A percentile compares a stretch with the other conserved stretches of the same genome.
Conservation (phyloP, 2,329 filamentous ascomycete species). For the Massarina eburnea region DNA sequence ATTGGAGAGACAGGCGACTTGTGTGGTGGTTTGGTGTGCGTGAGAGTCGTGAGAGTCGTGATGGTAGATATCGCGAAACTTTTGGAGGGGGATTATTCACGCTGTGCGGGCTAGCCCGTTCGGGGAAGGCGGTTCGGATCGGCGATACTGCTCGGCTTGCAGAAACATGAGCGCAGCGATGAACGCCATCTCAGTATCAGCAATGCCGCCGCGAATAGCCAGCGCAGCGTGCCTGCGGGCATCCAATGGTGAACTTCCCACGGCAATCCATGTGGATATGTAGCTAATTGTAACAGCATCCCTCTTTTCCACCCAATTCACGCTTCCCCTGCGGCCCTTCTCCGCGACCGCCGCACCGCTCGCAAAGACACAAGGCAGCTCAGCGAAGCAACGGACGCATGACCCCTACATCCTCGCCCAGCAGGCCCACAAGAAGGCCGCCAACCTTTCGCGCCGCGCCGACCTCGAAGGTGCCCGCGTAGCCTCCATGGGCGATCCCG, state of each 20-base stretch:
- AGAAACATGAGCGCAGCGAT: not conserved
- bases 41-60: slow-evolving; percentile 12
- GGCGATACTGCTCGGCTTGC: slow-evolving; percentile 19
- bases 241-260: slow-evolving; percentile 31
- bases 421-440: slow-evolving; percentile 78
- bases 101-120: slow-evolving; percentile 18
- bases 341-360: slow-evolving; percentile 66
- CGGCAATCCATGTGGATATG: not conserved
- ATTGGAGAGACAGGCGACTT: slow-evolving; percentile 28
- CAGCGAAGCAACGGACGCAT: slow-evolving; percentile 64
- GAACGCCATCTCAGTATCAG: slow-evolving; percentile 5
- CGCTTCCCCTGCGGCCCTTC: slow-evolving; percentile 57
- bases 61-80: slow-evolving; percentile 21
- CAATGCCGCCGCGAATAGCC: slow-evolving; percentile 54
- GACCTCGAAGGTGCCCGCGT: slow-evolving; percentile 68
- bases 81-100: slow-evolving; percentile 17
- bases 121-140: slow-evolving; percentile 11
- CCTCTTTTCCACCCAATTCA: slow-evolving; percentile 42
- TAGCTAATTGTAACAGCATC: slow-evolving; percentile 12
- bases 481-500: slow-evolving; percentile 70
- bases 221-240: slow-evolving; percentile 47
- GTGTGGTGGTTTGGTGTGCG: slow-evolving; percentile 21
- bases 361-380: slow-evolving; percentile 50
- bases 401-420: slow-evolving; percentile 84
- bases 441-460: slow-evolving; percentile 74